Conservation (phyloP, 352 stramenopile genomes). For the Plasmopara halstedii region DNA sequence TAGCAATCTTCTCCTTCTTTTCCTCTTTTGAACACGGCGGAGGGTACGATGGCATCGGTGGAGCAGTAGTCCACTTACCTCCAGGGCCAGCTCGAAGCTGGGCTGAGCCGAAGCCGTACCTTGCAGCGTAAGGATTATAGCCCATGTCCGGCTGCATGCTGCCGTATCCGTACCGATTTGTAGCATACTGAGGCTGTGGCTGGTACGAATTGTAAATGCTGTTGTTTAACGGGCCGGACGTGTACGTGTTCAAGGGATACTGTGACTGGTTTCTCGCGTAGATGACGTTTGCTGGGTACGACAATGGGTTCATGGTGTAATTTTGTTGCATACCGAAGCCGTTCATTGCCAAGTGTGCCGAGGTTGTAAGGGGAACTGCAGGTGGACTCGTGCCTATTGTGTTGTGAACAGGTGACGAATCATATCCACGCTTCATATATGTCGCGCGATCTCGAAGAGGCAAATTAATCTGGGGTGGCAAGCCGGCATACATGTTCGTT, state of each 20-base stretch:
- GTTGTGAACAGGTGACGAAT: slow-evolving; percentile 22
- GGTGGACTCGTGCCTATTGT: slow-evolving; percentile 25
- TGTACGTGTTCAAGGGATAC: slow-evolving; percentile 29
- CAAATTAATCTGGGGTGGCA: slow-evolving; percentile 44
- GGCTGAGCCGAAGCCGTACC: slow-evolving; percentile 45
- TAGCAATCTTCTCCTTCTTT: slow-evolving; percentile 79
- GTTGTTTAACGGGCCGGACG: slow-evolving; percentile 9
- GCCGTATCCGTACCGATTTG: slow-evolving; percentile 42
- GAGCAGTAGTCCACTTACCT: slow-evolving; percentile 61
- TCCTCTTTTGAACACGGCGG: slow-evolving; percentile 72
- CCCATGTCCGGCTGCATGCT: slow-evolving; percentile 24
- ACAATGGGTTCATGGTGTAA: slow-evolving; percentile 18
- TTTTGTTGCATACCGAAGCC: slow-evolving; percentile 28
- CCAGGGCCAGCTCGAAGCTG: slow-evolving; percentile 36
- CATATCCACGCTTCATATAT: slow-evolving; percentile 42
- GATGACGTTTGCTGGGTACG: slow-evolving; percentile 30
- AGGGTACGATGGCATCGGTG: slow-evolving; percentile 69
- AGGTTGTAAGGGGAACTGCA: slow-evolving; percentile 16
- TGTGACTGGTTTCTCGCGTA: slow-evolving; percentile 23
- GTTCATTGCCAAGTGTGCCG: slow-evolving; percentile 19
- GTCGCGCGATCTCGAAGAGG: slow-evolving; percentile 49
- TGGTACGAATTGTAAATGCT: slow-evolving; percentile 30
- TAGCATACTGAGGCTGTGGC: slow-evolving; percentile 37
- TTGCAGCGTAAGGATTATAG: slow-evolving; percentile 58
- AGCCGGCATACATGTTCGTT: slow-evolving; percentile 24